Percentiles rank a stretch among this genome's conserved stretches.
phyloP scores from a whole-genome alignment of 192 early-diverging fungal species.

The Backusella tuberculispora region DNA sequence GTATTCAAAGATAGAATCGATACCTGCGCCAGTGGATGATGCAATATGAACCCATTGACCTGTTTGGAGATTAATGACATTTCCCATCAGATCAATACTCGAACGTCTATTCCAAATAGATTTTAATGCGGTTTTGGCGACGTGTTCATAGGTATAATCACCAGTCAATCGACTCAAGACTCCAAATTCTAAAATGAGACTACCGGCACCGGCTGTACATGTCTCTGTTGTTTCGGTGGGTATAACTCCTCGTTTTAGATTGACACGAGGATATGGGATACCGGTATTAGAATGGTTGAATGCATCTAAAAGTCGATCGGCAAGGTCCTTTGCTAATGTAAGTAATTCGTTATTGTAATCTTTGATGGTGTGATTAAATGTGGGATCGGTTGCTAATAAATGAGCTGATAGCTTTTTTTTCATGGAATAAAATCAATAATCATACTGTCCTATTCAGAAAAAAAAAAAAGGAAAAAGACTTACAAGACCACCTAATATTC shows the following conservation, averaged over 20 bases:
- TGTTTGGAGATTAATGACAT: slow-evolving; percentile 72
- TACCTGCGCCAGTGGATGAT: slow-evolving; percentile 85
- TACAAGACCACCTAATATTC: slow-evolving; percentile 84
- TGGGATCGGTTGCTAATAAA: slow-evolving; percentile 73
- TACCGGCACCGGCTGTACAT: slow-evolving; percentile 88
- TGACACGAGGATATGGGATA: slow-evolving; percentile 86
- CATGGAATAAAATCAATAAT: background rate
- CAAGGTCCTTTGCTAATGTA: slow-evolving; percentile 80
- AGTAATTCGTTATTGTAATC: slow-evolving; percentile 84
- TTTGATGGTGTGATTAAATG: slow-evolving; percentile 59
- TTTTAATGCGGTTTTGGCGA: slow-evolving; percentile 66
- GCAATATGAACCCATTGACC: slow-evolving; percentile 74
- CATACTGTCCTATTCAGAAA: background rate
- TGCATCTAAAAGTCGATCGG: slow-evolving; percentile 82
- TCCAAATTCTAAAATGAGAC: slow-evolving; percentile 92
- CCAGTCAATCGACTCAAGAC: slow-evolving; percentile 84
- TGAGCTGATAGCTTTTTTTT: slow-evolving; percentile 77
- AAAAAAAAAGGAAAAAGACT: background rate
- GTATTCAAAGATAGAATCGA: slow-evolving; percentile 96
- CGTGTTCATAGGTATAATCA: slow-evolving; percentile 74
- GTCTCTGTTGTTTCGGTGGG: slow-evolving; percentile 71
- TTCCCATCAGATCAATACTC: slow-evolving; percentile 78
- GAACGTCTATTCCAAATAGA: slow-evolving; percentile 83
- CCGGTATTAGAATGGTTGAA: slow-evolving; percentile 81
- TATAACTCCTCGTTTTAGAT: slow-evolving; percentile 75